Base-by-base conservation (phyloP, 2,329 filamentous ascomycete species). In the Phymatotrichopsis omnivora region DNA sequence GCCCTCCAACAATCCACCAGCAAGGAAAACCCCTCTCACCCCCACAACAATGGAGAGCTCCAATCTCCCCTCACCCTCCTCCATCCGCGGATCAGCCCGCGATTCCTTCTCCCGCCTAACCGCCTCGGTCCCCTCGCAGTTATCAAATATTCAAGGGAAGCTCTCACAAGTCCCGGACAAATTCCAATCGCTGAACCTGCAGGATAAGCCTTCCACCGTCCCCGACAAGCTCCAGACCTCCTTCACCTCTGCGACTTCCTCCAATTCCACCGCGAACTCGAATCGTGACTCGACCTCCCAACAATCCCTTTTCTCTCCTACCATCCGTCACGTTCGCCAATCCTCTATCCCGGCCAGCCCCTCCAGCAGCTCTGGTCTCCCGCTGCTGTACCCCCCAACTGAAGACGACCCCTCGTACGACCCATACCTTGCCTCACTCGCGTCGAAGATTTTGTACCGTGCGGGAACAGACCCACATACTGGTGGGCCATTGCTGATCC, bases 401-500 rank as follows among this genome's bases (percentile, higher is more conserved):
- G 40, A 60, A 62, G 51, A 68, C 64, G 47, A 61, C 28, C 49
- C 64, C 47, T 67, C 71, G 41, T 74, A 72, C 55, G 64, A 67
- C 16, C 61, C 60, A 3, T 60, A 64, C 29, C 65, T 74, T 35
- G 71, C 71, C 27, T 63, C 63, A 27, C 62, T 67, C 35, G 71
- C 72, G 7, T 64, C 68, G n/a, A 67, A 67, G 29, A 72, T 74
- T 51, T 65, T 75, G 27, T 75, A 71, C 56, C 68, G 66, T 47
- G 71, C 70, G 7, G 72, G 72, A 2, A 62, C 69, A 2, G 68
- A 68, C 12, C 72, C 70, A 6, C 62, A 62, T 30, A 64, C 67
- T 38, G 68, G 69, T 11, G 64, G 70, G 23, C 70, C 71, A 3
- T 60, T 74, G 36, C 71, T 72, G 58, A 66, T 75, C 20, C 67